Evolutionary conservation across 768 basidiomycete genomes (phyloP).

Genomic region (Trametes maxima): DNA sequence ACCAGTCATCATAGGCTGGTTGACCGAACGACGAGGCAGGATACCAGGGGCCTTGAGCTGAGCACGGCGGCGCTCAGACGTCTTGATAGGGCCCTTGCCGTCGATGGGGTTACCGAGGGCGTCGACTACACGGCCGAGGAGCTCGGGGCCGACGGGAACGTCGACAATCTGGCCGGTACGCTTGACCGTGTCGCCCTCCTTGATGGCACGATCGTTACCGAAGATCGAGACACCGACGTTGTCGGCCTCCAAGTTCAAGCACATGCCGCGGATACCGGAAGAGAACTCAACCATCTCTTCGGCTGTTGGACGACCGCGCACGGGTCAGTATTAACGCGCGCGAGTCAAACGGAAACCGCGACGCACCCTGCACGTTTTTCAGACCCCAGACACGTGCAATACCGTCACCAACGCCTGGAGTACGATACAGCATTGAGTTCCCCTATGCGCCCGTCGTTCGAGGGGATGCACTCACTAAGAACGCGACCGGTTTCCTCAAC

Average conservation of each 20-base stretch:
- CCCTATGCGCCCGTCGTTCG: constrained; percentile 25
- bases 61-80: constrained; percentile 93
- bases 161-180: constrained; percentile 99
- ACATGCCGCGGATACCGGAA: constrained; percentile 99
- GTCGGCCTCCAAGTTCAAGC: constrained; percentile 99
- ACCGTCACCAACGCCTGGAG: constrained; percentile 97
- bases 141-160: constrained; percentile 95
- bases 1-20: constrained; percentile 99
- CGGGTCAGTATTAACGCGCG: constrained; percentile 22
- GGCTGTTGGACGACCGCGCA: constrained; percentile 48
- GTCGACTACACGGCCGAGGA: constrained; percentile 99
- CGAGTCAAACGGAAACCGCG: constrained; percentile 15
- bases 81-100: constrained; percentile 96
- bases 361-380: constrained; percentile 92
- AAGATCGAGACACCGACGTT: constrained; percentile 99
- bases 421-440: constrained; percentile 25
- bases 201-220: constrained; percentile 97
- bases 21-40: constrained; percentile 97
- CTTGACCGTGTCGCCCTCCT: constrained; percentile 99
- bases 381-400: constrained; percentile 99
- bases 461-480: constrained; percentile 67
- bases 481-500: constrained; percentile 99
- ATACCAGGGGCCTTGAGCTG: constrained; percentile 99
- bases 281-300: constrained; percentile 99
- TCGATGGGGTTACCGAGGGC: constrained; percentile 99